A percentile compares a stretch with the other conserved stretches of the same genome.
These are phyloP conservation scores for Xylaria sp. DNA, from an alignment of 2,329 filamentous ascomycete species.

Conservation along the genomic window DNA sequence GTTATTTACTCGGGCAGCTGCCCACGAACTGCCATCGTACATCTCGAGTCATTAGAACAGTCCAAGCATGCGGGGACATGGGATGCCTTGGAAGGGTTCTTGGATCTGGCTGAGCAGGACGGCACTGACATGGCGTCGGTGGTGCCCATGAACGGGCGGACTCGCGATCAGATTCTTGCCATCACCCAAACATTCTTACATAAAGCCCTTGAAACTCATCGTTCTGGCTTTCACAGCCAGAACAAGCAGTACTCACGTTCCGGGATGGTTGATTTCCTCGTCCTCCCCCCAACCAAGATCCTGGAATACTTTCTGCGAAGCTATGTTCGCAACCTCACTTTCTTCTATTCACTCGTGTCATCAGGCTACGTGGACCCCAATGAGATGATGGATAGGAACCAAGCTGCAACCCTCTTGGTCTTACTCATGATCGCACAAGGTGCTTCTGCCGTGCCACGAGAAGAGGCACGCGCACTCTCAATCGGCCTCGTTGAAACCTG, in stretches of 20 bases:
- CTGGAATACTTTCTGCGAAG: slow-evolving; percentile 74
- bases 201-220: slow-evolving; percentile 76
- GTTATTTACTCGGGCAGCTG: slow-evolving; percentile 58
- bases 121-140: slow-evolving; percentile 55
- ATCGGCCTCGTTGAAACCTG: slow-evolving; percentile 76
- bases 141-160: slow-evolving; percentile 59
- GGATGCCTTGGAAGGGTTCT: slow-evolving; percentile 57
- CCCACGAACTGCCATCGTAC: slow-evolving; percentile 62
- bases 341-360: slow-evolving; percentile 72
- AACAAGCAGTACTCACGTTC: slow-evolving; percentile 59
- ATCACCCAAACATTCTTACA: slow-evolving; percentile 77
- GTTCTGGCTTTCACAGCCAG: slow-evolving; percentile 58
- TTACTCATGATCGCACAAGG: slow-evolving; percentile 79
- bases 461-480: slow-evolving; percentile 73
- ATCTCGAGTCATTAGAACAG: slow-evolving; percentile 63
- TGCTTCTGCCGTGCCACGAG: slow-evolving; percentile 71
- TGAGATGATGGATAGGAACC: slow-evolving; percentile 73
- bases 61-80: slow-evolving; percentile 61
- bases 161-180: slow-evolving; percentile 75
- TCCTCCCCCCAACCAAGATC: slow-evolving; percentile 73
- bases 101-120: slow-evolving; percentile 54
- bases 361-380: slow-evolving; percentile 72
- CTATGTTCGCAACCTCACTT: slow-evolving; percentile 73
- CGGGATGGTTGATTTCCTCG: slow-evolving; percentile 69
- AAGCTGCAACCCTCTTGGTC: slow-evolving; percentile 72